A percentile compares a stretch with the other conserved stretches of the same genome.
phyloP scores from a whole-genome alignment of 1,284 basidiomycete genomes.

The Heimioporus punctisporus region DNA sequence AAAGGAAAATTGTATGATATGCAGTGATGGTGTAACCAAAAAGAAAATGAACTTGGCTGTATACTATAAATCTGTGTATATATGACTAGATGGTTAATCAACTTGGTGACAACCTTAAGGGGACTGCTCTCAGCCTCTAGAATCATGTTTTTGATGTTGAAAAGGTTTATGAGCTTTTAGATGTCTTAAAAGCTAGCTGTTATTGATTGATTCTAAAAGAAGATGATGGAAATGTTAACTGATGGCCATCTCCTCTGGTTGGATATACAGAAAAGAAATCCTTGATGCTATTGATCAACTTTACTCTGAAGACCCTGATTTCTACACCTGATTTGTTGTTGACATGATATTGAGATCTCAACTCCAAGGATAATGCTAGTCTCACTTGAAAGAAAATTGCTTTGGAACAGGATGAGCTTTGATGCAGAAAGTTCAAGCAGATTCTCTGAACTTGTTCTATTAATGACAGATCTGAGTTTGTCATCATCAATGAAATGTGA shows the following conservation, averaged over 20 bases:
- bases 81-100: too few relatives aligned
- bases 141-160: slow-evolving; percentile 1
- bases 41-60: too few relatives aligned
- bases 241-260: not conserved
- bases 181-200: not conserved
- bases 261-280: not conserved
- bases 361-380: not conserved
- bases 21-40: too few relatives aligned
- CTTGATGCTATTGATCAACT: not conserved
- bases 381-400: slow-evolving; percentile 15
- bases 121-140: not conserved
- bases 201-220: not conserved
- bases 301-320: not conserved
- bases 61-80: too few relatives aligned
- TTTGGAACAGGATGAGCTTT: slow-evolving; percentile 1
- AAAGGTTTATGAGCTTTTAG: not conserved
- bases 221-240: not conserved
- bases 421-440: not conserved
- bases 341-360: not conserved
- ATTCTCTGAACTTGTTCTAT: slow-evolving; percentile 2
- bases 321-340: not conserved
- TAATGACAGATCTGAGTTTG: slow-evolving; percentile 25
- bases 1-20: too few relatives aligned
- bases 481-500: slow-evolving; percentile 28
- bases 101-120: not conserved